These are phyloP conservation scores for Mollisia scopiformis DNA, from an alignment of 2,329 filamentous ascomycete species.

Conservation along the genomic window DNA sequence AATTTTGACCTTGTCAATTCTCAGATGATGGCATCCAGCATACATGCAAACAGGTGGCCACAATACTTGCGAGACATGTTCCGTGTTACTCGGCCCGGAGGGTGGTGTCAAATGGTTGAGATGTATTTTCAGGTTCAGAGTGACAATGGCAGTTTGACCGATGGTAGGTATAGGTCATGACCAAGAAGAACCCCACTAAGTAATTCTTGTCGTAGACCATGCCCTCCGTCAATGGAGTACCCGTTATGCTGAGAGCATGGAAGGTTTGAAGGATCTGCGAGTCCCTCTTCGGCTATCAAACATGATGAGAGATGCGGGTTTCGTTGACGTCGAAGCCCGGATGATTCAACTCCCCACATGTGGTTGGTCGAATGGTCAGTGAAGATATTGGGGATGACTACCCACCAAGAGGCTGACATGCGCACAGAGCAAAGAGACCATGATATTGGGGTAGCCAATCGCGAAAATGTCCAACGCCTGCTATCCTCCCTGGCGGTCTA, in stretches of 20 bases:
- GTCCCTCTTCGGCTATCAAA: conserved; percentile 58
- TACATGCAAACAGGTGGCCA: conserved; percentile 62
- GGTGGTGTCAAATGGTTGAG: conserved; percentile 90
- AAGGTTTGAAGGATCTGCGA: conserved; percentile 67
- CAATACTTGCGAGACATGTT: conserved; percentile 78
- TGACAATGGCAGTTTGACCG: conserved; percentile 76
- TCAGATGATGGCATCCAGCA: conserved; percentile 32
- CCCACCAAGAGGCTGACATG: not conserved
- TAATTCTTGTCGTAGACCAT: conserved; percentile 48
- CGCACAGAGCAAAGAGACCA: conserved; percentile 51
- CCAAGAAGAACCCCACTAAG: conserved; percentile 15
- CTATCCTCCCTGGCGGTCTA: conserved; percentile 59
- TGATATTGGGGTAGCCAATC: conserved; percentile 56
- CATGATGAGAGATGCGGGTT: conserved; percentile 51
- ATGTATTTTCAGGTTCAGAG: conserved; percentile 86
- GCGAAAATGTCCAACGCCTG: conserved; percentile 56
- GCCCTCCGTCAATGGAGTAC: conserved; percentile 71
- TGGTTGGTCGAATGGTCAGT: conserved; percentile 68
- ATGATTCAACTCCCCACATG: conserved; percentile 71
- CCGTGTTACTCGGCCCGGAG: conserved; percentile 70
- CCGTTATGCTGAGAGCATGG: conserved; percentile 62
- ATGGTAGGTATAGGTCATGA: conserved; percentile 46
- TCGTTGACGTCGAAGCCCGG: conserved; percentile 67
- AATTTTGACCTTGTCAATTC: conserved; percentile 84
- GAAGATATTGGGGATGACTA: not conserved